These are phyloP conservation scores for Aspergillus neoniger DNA, from an alignment of 2,329 filamentous ascomycete genomes.

Conservation along the genomic window DNA sequence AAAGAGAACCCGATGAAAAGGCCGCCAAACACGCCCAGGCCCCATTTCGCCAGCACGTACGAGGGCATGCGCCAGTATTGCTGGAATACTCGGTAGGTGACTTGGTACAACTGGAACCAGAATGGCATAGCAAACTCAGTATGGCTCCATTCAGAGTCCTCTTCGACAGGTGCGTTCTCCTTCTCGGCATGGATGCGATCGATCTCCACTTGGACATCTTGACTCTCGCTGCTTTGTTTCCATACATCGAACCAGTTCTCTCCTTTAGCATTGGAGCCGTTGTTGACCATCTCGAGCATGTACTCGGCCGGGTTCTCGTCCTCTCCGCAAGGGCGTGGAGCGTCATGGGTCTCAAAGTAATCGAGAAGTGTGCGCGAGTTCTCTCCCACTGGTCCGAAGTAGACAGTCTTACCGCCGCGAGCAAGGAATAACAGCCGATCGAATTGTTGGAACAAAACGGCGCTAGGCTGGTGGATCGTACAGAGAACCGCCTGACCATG, in stretches of 20 bases:
- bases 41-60: constrained; percentile 80
- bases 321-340: constrained; percentile 54
- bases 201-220: constrained; percentile 41
- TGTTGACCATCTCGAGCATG: constrained; percentile 59
- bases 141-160: constrained; percentile 44
- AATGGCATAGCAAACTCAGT: constrained; percentile 78
- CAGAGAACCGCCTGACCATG: constrained; percentile 85
- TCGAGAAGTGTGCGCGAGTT: constrained; percentile 58
- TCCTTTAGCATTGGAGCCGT: constrained; percentile 61
- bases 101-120: constrained; percentile 62
- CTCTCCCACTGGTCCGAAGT: constrained; percentile 65
- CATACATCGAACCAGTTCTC: constrained; percentile 56
- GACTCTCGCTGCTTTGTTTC: constrained; percentile 57
- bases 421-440: constrained; percentile 64
- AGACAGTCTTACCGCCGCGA: constrained; percentile 65
- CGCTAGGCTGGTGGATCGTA: constrained; percentile 91
- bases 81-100: constrained; percentile 72
- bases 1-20: constrained; percentile 83
- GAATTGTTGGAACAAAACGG: constrained; percentile 85
- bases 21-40: constrained; percentile 53
- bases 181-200: constrained; percentile 52
- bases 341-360: constrained; percentile 66
- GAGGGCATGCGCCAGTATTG: constrained; percentile 86
- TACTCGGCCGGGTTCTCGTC: constrained; percentile 71
- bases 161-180: neutral